phyloP scores from a whole-genome alignment of 129 eudicot species.

The Sambucus nigra region DNA sequence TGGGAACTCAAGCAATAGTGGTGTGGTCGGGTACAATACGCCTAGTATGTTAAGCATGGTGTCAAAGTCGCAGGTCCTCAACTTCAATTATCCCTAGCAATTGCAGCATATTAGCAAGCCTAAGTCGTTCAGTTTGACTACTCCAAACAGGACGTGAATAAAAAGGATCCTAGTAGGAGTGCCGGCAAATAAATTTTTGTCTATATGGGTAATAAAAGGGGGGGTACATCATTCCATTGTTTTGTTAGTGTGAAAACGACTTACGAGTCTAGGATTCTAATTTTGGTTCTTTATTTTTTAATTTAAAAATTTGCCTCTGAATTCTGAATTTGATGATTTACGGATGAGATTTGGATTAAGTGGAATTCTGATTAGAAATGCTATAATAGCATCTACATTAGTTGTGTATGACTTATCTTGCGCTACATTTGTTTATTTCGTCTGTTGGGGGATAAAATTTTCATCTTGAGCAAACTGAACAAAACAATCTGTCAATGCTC shows the following conservation, averaged over 20 bases:
- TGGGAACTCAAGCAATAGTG: slow-evolving; percentile 10
- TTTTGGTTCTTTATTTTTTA: neutral
- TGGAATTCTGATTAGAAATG: neutral
- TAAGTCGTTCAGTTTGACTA: neutral
- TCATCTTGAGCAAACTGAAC: no score
- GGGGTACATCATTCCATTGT: neutral
- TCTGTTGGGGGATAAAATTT: no score
- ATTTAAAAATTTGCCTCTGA: neutral
- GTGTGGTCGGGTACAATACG: slow-evolving; percentile 11
- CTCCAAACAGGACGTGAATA: neutral
- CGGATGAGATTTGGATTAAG: neutral
- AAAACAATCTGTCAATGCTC: no score
- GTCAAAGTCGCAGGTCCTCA: slow-evolving; percentile 16
- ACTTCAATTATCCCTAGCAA: slow-evolving; percentile 1
- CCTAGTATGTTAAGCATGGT: slow-evolving; percentile 24
- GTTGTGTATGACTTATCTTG: no score
- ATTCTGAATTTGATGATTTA: neutral
- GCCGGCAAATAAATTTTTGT: neutral
- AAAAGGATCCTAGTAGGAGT: neutral
- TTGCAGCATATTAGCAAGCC: slow-evolving; percentile 1
- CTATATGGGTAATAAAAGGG: neutral
- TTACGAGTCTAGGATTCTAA: neutral
- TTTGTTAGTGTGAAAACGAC: neutral
- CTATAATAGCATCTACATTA: neutral
- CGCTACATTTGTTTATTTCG: no score